A percentile compares a stretch with the other conserved stretches of the same genome.
phyloP scores from a whole-genome alignment of 805 yeast genomes.

The Spathaspora girioi region DNA sequence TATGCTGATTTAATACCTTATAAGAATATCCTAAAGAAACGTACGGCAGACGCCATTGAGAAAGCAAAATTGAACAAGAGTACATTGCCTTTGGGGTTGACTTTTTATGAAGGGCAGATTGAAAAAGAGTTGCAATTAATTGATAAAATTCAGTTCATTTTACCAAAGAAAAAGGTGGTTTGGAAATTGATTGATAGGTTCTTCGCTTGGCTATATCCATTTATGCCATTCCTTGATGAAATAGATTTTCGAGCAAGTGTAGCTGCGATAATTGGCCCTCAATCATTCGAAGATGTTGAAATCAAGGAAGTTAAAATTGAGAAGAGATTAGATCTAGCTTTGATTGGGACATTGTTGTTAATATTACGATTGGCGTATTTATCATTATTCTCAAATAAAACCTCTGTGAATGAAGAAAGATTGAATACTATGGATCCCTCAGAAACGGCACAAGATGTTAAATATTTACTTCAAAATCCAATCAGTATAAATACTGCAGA shows the following conservation, averaged over 20 bases:
- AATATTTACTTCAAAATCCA: constrained; percentile 44
- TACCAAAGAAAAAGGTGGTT: constrained; percentile 37
- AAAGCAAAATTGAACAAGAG: constrained; percentile 13
- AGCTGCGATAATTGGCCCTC: constrained; percentile 30
- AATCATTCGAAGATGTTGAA: constrained; percentile 20
- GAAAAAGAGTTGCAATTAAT: constrained; percentile 27
- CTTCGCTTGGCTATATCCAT: constrained; percentile 43
- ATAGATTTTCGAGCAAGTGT: constrained; percentile 27
- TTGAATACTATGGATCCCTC: constrained; percentile 20
- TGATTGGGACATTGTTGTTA: constrained; percentile 36
- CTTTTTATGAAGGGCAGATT: constrained; percentile 29
- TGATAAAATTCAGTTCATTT: constrained; percentile 27
- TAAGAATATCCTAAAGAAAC: constrained; percentile 16
- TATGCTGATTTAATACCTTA: constrained; percentile 31
- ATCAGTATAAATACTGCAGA: constrained; percentile 42
- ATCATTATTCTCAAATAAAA: constrained; percentile 32
- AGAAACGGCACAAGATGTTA: constrained; percentile 20
- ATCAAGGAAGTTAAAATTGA: constrained; percentile 26
- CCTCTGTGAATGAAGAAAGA: constrained; percentile 23
- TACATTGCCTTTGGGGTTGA: constrained; percentile 27
- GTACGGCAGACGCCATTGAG: constrained; percentile 8
- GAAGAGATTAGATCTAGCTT: constrained; percentile 38
- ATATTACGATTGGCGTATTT: constrained; percentile 40
- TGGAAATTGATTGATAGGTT: constrained; percentile 42
- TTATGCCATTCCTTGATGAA: constrained; percentile 45